Evolutionary conservation across 2,329 filamentous ascomycete genomes (phyloP).

Genomic region (Colletotrichum theobromicola): DNA sequence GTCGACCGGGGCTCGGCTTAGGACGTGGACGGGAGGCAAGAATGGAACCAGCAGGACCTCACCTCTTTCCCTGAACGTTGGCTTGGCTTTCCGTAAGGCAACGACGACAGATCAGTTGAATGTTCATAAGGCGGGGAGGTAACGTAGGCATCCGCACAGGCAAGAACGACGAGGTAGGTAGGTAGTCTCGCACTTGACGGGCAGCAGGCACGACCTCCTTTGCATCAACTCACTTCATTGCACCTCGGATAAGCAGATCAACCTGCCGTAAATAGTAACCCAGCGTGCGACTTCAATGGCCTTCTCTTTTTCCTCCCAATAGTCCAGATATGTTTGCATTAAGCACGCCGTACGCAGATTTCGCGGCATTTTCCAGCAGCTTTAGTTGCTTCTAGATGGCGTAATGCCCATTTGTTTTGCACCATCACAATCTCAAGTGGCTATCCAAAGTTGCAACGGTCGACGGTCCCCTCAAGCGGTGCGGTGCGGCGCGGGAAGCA

Average conservation of each 20-base stretch:
- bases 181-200: background rate
- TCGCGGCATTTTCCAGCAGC: background rate
- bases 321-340: background rate
- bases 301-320: background rate
- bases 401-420: background rate
- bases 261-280: background rate
- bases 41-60: background rate
- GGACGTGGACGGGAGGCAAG: background rate
- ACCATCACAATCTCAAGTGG: background rate
- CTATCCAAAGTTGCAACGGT: constrained; percentile 11
- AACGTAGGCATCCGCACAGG: background rate
- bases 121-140: background rate
- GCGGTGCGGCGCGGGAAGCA: constrained; percentile 21
- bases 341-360: background rate
- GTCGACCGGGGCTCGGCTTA: background rate
- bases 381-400: background rate
- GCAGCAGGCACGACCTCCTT: background rate
- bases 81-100: background rate
- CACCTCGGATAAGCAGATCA: background rate
- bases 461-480: constrained; percentile 12
- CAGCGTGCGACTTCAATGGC: background rate
- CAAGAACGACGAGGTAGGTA: background rate
- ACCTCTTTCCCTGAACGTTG: background rate
- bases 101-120: background rate
- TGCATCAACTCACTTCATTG: background rate